phyloP scores from a whole-genome alignment of 768 basidiomycete genomes.

The Pisolithus microcarpus region DNA sequence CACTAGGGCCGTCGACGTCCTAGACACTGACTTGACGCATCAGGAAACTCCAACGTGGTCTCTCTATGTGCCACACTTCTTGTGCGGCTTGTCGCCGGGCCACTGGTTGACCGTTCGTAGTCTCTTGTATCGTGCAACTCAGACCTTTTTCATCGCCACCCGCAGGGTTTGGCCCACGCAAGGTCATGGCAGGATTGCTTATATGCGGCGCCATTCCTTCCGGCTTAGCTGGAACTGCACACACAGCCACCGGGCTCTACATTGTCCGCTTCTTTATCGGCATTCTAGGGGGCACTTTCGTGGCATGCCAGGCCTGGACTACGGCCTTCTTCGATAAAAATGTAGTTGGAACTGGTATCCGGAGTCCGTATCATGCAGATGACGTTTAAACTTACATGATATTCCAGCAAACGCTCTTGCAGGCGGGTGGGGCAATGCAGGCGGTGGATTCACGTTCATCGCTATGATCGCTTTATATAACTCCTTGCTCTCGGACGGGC shows the following conservation, averaged over 20 bases:
- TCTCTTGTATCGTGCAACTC: background rate
- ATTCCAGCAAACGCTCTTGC: conserved; percentile 46
- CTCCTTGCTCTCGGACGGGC: conserved; percentile 28
- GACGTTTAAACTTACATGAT: background rate
- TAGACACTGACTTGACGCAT: background rate
- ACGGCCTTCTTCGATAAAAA: conserved; percentile 52
- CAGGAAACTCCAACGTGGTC: conserved; percentile 44
- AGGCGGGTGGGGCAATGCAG: conserved; percentile 47
- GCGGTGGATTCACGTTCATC: conserved; percentile 46
- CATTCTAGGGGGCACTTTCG: conserved; percentile 54
- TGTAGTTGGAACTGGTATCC: conserved; percentile 31
- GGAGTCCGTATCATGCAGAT: background rate
- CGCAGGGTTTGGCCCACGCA: conserved; percentile 41
- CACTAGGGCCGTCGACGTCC: background rate
- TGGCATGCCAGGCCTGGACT: conserved; percentile 56
- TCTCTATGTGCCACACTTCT: conserved; percentile 43
- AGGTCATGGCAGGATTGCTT: conserved; percentile 48
- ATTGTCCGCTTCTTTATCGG: conserved; percentile 52
- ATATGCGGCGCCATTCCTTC: conserved; percentile 52
- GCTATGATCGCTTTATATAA: conserved; percentile 51
- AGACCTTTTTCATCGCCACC: background rate
- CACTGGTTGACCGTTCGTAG: conserved; percentile 38
- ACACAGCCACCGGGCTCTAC: conserved; percentile 34
- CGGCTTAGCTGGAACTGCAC: conserved; percentile 47
- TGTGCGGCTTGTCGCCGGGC: conserved; percentile 42